A percentile compares a stretch with the other conserved stretches of the same genome.
These are phyloP conservation scores for Lasiodiplodia sp. DNA, from an alignment of 2,329 filamentous ascomycete species.

Conservation along the genomic window DNA sequence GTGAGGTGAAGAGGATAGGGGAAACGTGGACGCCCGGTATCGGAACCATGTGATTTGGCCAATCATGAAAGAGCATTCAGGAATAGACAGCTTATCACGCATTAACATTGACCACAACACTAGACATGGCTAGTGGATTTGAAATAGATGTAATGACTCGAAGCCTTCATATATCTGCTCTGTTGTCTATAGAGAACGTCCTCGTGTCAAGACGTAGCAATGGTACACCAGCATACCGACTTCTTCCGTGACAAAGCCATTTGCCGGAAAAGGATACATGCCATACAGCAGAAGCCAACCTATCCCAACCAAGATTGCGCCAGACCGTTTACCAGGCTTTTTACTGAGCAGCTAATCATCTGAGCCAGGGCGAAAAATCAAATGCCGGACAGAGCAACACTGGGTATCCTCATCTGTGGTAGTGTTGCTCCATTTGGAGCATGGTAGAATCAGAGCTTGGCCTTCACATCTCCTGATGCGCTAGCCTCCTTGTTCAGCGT, in stretches of 20 bases:
- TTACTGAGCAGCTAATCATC: neutral
- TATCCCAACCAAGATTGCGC: neutral
- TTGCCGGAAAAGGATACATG: neutral
- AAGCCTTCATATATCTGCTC: neutral
- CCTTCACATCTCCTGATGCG: constrained; percentile 49
- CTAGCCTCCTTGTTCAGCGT: constrained; percentile 87
- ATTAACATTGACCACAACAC: neutral
- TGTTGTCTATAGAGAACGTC: neutral
- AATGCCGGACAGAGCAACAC: constrained; percentile 16
- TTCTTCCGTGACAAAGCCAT: neutral
- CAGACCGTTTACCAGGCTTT: constrained; percentile 16
- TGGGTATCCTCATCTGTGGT: constrained; percentile 25
- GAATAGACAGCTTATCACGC: neutral
- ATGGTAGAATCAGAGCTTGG: constrained; percentile 21
- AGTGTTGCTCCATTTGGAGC: constrained; percentile 5
- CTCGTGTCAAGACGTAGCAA: neutral
- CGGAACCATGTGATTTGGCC: constrained; percentile 59
- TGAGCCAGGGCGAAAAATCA: neutral
- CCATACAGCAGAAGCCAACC: neutral
- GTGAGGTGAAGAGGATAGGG: constrained; percentile 85
- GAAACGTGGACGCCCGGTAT: constrained; percentile 83
- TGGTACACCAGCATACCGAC: neutral
- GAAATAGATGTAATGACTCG: neutral
- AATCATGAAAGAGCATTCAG: neutral
- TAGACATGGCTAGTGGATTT: neutral